Conservation (phyloP, 371 early-diverging fungal genomes). For the Basidiobolus meristosporus region DNA sequence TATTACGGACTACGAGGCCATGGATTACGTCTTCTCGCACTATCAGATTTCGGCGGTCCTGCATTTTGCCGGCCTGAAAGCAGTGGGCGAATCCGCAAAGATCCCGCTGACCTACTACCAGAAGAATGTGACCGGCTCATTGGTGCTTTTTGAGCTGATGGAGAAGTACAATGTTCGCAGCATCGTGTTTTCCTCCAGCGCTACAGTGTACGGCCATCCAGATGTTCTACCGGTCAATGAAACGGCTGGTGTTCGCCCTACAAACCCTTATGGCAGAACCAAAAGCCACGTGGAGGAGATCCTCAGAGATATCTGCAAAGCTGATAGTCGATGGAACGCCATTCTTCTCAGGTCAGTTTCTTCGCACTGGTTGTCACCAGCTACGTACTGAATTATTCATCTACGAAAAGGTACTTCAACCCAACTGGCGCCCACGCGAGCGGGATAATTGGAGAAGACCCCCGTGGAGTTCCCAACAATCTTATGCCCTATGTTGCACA, state of each 20-base stretch:
- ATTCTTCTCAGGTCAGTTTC: constrained; percentile 26
- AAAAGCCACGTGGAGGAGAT: constrained; percentile 69
- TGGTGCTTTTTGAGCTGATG: constrained; percentile 49
- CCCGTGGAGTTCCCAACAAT: constrained; percentile 68
- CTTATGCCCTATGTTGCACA: constrained; percentile 74
- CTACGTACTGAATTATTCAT: too few relatives aligned
- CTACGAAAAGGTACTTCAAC: constrained; percentile 52
- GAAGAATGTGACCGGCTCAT: constrained; percentile 66
- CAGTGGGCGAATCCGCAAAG: constrained; percentile 66
- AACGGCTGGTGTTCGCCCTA: constrained; percentile 30
- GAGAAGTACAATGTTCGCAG: constrained; percentile 36
- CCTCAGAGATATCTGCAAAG: constrained; percentile 38
- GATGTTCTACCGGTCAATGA: constrained; percentile 33
- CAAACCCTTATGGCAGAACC: constrained; percentile 76
- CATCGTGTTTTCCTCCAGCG: constrained; percentile 75
- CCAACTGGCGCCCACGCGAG: constrained; percentile 77
- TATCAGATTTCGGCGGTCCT: constrained; percentile 45
- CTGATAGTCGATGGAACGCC: constrained; percentile 34
- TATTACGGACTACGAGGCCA: constrained; percentile 15
- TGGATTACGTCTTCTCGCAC: constrained; percentile 4
- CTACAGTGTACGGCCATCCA: constrained; percentile 62
- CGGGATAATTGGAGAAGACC: constrained; percentile 78
- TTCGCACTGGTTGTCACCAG: too few relatives aligned
- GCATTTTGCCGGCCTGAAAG: constrained; percentile 84
- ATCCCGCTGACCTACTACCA: constrained; percentile 73